Base-by-base conservation (phyloP, 768 basidiomycete genomes). In the Paxillus involutus region DNA sequence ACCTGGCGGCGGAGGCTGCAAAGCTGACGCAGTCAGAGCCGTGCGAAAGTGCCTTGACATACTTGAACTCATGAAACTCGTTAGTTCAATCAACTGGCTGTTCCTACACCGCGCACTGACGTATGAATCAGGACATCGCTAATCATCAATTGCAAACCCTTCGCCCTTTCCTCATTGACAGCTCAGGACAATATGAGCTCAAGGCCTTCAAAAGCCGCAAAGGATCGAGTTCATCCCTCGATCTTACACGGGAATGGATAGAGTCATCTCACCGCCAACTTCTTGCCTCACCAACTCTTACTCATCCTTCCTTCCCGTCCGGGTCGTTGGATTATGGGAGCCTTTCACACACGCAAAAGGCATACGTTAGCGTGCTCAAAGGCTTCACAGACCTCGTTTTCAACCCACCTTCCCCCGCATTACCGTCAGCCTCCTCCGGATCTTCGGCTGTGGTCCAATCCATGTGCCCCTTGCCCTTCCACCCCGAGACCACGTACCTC, bases 1-100 rank as follows among this genome's bases (percentile, higher is more conserved):
- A 10, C 79, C 80, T 6, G 80, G 80, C 2, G 80, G 77, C 41
- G 70, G 71, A 30, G 84, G 83, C 14, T 80, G 72, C 59, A 82
- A 81, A 54, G 74, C 77, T 51, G 84, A 87, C 58, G 85, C 88
- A 9, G 83, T 92, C 44, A 79, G 75, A 52, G 90, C 91, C 8
- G 79, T 95, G 54, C 77, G 88, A 56, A 79, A 86, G 79, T 92
- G 91, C 74, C 83, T 94, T 68, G 93, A 95, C 66, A 86, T 96
- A 57, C 76, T 95, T 37, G 94, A 96, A 73, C 80, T 95, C 55
- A 96, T 97, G 94, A 95, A 95, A 78, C 79, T 97, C 64, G 94
- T 91, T 65, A 65, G 90, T 82, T 41, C 56, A 33, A 51, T 65
- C 43, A 45, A 51, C 58, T 36, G 19, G 17, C 52, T 44, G 57